Evolutionary conservation across 2,329 filamentous ascomycete species (phyloP).

Genomic region (Fusarium devonianum): DNA sequence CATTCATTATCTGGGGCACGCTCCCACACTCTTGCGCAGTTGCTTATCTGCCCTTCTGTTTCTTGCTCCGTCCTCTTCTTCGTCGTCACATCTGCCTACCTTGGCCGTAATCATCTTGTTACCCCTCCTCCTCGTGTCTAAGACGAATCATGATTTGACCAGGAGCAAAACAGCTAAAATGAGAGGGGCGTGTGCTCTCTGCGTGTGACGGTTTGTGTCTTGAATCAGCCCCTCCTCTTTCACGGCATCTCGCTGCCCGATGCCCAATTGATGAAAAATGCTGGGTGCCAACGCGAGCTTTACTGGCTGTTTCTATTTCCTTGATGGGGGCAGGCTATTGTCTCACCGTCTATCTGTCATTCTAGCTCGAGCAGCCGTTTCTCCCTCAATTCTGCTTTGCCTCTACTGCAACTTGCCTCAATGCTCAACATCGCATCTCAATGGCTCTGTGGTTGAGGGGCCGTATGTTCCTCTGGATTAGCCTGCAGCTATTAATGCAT

Average conservation of each 20-base stretch:
- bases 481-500: slow-evolving; percentile 2
- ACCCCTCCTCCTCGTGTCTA: slow-evolving; percentile 10
- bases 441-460: slow-evolving; percentile 5
- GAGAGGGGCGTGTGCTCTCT: slow-evolving; percentile 32
- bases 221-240: slow-evolving; percentile 34
- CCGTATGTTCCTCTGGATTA: slow-evolving; percentile 3
- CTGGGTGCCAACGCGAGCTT: slow-evolving; percentile 19
- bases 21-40: not conserved
- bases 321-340: slow-evolving; percentile 7
- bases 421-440: not conserved
- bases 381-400: not conserved
- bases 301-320: slow-evolving; percentile 6
- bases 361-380: slow-evolving; percentile 10
- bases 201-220: slow-evolving; percentile 39
- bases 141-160: slow-evolving; percentile 22
- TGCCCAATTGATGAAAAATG: slow-evolving; percentile 33
- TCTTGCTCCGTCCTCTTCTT: slow-evolving; percentile 1
- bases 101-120: slow-evolving; percentile 15
- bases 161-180: slow-evolving; percentile 15
- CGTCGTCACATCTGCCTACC: slow-evolving; percentile 6
- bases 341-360: slow-evolving; percentile 18
- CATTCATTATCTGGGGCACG: slow-evolving; percentile 13
- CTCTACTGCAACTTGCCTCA: slow-evolving; percentile 11
- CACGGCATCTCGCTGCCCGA: slow-evolving; percentile 31
- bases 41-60: slow-evolving; percentile 10